Evolutionary conservation across 768 basidiomycete genomes (phyloP).

Genomic region (Russula olivacea): DNA sequence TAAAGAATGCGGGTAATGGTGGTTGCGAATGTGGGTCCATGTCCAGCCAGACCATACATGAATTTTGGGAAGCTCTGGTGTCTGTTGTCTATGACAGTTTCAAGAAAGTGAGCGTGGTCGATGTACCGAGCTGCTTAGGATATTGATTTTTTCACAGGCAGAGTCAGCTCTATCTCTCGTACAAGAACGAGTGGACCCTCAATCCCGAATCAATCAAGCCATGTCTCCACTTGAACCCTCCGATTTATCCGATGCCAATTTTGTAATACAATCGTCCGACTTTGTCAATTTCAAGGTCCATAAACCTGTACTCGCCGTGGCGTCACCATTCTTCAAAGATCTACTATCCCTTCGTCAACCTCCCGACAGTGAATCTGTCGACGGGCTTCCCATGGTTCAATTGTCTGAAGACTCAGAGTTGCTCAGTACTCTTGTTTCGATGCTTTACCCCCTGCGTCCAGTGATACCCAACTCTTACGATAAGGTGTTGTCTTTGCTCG

Average conservation of each 20-base stretch:
- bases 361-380: neutral
- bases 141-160: neutral
- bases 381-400: conserved; percentile 3
- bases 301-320: neutral
- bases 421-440: neutral
- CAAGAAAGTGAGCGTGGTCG: neutral
- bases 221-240: too few relatives aligned
- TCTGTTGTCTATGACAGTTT: neutral
- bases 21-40: neutral
- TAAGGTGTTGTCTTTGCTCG: neutral
- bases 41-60: neutral
- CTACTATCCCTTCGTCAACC: neutral
- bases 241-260: neutral
- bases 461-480: conserved; percentile 1
- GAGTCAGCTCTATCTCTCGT: too few relatives aligned
- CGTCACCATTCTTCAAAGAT: neutral
- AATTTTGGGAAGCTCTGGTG: neutral
- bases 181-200: neutral
- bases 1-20: neutral
- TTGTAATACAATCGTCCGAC: conserved; percentile 3
- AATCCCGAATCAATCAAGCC: neutral
- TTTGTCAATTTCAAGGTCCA: conserved; percentile 1
- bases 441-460: conserved; percentile 2
- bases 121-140: neutral
- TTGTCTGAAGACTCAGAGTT: neutral